Percentiles rank a stretch among this genome's conserved stretches.
Evolutionary conservation across 306 rosid genomes (phyloP).

Genomic region (Delonix regia): DNA sequence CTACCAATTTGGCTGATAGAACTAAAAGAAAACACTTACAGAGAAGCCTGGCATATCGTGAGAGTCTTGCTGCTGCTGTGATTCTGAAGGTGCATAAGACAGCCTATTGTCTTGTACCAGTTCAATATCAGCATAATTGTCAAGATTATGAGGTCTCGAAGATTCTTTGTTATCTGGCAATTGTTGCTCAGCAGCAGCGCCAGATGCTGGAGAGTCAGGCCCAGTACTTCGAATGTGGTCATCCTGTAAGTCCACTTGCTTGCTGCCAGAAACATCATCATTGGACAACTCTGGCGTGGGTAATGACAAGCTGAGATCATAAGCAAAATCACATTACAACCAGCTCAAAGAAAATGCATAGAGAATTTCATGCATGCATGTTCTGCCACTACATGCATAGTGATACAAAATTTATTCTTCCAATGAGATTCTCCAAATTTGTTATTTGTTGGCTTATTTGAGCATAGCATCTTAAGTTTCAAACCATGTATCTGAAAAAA

Average conservation of each 20-base stretch:
- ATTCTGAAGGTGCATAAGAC: slow-evolving; percentile 65
- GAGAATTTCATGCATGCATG: not conserved
- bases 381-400: not conserved
- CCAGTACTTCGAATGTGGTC: slow-evolving; percentile 60
- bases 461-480: not conserved
- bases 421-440: not conserved
- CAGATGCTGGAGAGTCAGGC: slow-evolving; percentile 73
- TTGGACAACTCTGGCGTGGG: slow-evolving; percentile 52
- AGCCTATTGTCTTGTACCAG: slow-evolving; percentile 70
- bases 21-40: slow-evolving; percentile 54
- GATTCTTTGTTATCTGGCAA: slow-evolving; percentile 70
- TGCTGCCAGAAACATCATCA: slow-evolving; percentile 65
- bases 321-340: slow-evolving; percentile 30
- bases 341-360: slow-evolving; percentile 9
- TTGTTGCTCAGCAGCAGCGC: slow-evolving; percentile 62
- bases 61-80: slow-evolving; percentile 71
- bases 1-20: not conserved
- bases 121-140: slow-evolving; percentile 72
- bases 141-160: slow-evolving; percentile 66
- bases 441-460: not conserved
- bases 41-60: slow-evolving; percentile 86
- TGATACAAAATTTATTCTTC: not conserved
- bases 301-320: slow-evolving; percentile 61
- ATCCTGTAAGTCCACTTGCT: slow-evolving; percentile 59
- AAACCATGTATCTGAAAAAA: not conserved